Conservation (phyloP, 2,329 filamentous ascomycete genomes). For the Pyrenochaeta sp. region DNA sequence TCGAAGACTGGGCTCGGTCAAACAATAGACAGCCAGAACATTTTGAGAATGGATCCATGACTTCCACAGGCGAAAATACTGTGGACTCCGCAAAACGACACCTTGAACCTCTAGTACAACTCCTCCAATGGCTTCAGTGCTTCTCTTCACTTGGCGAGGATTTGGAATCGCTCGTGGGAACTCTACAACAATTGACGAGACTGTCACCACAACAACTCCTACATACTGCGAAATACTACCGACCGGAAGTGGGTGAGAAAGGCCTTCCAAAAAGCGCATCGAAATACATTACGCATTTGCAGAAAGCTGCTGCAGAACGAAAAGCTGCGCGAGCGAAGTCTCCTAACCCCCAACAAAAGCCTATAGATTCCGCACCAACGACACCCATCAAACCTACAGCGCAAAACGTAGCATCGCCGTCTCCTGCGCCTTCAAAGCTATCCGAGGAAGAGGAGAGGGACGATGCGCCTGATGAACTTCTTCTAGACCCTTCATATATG, state of each 20-base stretch:
- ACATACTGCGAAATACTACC: slow-evolving; percentile 90
- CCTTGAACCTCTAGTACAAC: slow-evolving; percentile 87
- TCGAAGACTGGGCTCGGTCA: slow-evolving; percentile 93
- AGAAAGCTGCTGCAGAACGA: slow-evolving; percentile 71
- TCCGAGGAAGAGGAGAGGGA: slow-evolving; percentile 67
- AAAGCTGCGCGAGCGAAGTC: slow-evolving; percentile 44
- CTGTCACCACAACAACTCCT: slow-evolving; percentile 88
- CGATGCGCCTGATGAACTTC: slow-evolving; percentile 74
- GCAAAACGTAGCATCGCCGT: slow-evolving; percentile 32
- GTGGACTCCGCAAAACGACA: slow-evolving; percentile 84
- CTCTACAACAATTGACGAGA: slow-evolving; percentile 84
- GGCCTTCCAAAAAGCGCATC: slow-evolving; percentile 85
- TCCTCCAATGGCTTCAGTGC: slow-evolving; percentile 96
- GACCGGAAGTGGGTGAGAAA: slow-evolving; percentile 94
- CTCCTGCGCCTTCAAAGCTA: slow-evolving; percentile 39
- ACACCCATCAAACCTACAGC: slow-evolving; percentile 40
- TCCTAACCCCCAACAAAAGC: slow-evolving; percentile 47
- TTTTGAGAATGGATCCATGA: slow-evolving; percentile 90
- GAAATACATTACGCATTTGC: slow-evolving; percentile 82
- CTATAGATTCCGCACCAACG: slow-evolving; percentile 34
- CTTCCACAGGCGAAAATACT: slow-evolving; percentile 83
- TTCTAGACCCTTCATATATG: slow-evolving; percentile 89
- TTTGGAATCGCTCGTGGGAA: slow-evolving; percentile 84
- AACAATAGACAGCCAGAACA: slow-evolving; percentile 97
- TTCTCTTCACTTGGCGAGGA: slow-evolving; percentile 95